A percentile compares a stretch with the other conserved stretches of the same genome.
Evolutionary conservation across 805 yeast genomes (phyloP).

Genomic region (Suhomyces pyralidae): DNA sequence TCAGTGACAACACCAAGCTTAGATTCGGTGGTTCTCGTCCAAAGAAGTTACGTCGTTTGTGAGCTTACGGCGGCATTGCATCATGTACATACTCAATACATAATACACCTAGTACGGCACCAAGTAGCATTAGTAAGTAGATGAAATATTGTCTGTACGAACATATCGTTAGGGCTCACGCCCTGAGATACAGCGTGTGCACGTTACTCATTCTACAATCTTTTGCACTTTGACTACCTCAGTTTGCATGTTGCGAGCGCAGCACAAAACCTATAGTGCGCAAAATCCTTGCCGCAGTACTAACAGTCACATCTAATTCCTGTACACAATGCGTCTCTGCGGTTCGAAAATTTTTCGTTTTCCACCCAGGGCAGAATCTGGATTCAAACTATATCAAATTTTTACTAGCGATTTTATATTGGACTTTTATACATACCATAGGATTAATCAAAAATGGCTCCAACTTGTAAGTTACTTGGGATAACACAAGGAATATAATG

Average conservation of each 20-base stretch:
- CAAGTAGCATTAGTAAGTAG: not conserved
- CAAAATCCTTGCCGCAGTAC: not conserved
- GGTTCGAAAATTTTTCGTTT: constrained; percentile 13
- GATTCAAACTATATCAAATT: constrained; percentile 6
- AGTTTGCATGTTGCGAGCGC: constrained; percentile 2
- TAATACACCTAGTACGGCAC: not conserved
- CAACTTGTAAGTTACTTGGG: constrained; percentile 18
- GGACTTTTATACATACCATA: constrained; percentile 4
- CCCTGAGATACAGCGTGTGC: constrained; percentile 1
- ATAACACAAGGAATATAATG: constrained; percentile 2
- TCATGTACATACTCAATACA: constrained; percentile 6
- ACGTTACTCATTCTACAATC: not conserved
- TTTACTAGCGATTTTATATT: constrained; percentile 4
- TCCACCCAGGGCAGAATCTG: constrained; percentile 4
- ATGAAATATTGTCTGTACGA: not conserved
- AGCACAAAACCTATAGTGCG: not conserved
- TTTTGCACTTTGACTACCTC: constrained; percentile 1
- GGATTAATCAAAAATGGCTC: constrained; percentile 22
- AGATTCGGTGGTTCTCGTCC: constrained; percentile 92
- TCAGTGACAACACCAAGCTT: constrained; percentile 76
- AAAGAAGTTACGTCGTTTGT: constrained; percentile 76
- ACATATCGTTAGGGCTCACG: constrained; percentile 6
- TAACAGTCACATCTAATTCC: not conserved
- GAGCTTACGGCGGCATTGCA: constrained; percentile 11
- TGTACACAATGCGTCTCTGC: constrained; percentile 1